Conservation (phyloP, 169 alveolate genomes). For the Hepatocystis sp. region DNA sequence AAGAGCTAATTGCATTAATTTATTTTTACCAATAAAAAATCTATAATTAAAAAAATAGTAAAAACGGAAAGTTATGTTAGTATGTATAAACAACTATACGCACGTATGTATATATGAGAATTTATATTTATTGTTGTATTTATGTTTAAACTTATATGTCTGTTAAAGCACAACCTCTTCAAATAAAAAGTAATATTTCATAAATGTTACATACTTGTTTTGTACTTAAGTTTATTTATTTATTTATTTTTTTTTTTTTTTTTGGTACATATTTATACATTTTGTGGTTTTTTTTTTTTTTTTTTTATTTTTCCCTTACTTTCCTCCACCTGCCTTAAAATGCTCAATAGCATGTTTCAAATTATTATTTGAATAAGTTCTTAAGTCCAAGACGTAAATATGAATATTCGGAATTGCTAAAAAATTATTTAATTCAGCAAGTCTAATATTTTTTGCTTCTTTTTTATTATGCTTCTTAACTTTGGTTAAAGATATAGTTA, state of each 20-base stretch:
- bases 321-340: slow-evolving; percentile 44
- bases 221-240: too few relatives aligned
- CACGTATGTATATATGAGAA: background rate
- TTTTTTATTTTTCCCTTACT: background rate
- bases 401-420: slow-evolving; percentile 55
- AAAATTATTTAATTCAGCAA: slow-evolving; percentile 34
- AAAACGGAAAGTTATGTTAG: too few relatives aligned
- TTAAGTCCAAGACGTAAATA: slow-evolving; percentile 46
- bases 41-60: background rate
- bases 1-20: slow-evolving; percentile 69
- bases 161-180: too few relatives aligned
- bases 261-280: background rate
- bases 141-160: too few relatives aligned
- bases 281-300: background rate
- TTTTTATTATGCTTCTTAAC: slow-evolving; percentile 72
- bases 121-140: background rate
- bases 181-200: too few relatives aligned
- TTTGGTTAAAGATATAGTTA: slow-evolving; percentile 60
- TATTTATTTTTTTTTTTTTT: slow-evolving; percentile 2
- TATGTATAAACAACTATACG: too few relatives aligned
- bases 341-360: slow-evolving; percentile 65
- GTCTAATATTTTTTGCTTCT: slow-evolving; percentile 36
- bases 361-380: slow-evolving; percentile 64
- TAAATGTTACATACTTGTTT: too few relatives aligned
- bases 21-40: slow-evolving; percentile 71